Evolutionary conservation across 768 basidiomycete genomes (phyloP), one percentile per base, ranked within the genome.

Genomic region (Imleria badia): DNA sequence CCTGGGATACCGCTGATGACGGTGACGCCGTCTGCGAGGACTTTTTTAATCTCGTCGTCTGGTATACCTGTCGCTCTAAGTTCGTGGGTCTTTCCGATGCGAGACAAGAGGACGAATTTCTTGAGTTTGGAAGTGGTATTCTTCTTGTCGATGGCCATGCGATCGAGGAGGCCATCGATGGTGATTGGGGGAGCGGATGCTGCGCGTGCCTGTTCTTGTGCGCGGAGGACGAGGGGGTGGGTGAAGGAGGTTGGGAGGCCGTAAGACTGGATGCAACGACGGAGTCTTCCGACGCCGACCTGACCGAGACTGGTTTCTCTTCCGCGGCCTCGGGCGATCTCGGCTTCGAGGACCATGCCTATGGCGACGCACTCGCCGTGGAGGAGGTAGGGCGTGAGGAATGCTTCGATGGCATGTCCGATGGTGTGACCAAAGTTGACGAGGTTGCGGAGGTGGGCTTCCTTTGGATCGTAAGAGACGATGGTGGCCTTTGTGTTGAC

Each of bases 351-450:
- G 51, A 98, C 88, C 87, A 98, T 98, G 5, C 97, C 97, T 26
- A 98, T 81, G 52, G 88, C 85, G 65, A 99, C 86, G 63, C 96
- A 98, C 72, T 99, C 97, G 40, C 97, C 97, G 62, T 99, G 97
- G 12, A 99, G 83, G 58, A 98, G 89, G 15, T 86, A 81, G 19
- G 96, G 96, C 0, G 96, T 96, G 52, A 98, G 76, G 36, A 98
- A 84, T 9, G 94, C 97, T 74, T 99, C 97, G 65, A 98, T 95
- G 15, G 96, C 97, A 75, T 99, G 97, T 1, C 97, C 97, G 64
- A 99, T 95, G 40, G 90, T 94, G 72, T 99, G 97, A 1, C 97
- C 97, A 66, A 98, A 98, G 74, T 99, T 99, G 77, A 99, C 96
- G 50, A 99, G 86, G 76, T 98, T 98, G 59, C 97, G 91, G 39